These are phyloP conservation scores for Xanthoconium stramineum DNA, from an alignment of 768 basidiomycete genomes.

Conservation along the genomic window DNA sequence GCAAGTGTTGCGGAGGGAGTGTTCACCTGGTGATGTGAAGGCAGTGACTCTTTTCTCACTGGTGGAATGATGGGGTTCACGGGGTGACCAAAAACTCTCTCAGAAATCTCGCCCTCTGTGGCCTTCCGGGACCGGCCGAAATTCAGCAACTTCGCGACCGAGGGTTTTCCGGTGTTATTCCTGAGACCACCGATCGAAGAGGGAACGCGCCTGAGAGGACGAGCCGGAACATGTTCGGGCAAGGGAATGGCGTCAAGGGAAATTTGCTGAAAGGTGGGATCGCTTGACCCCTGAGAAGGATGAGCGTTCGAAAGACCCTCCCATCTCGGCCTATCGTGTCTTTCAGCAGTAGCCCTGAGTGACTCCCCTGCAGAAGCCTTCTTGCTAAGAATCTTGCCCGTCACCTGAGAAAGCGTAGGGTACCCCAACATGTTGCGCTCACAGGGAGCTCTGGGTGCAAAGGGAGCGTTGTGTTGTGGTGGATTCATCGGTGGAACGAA, in stretches of 20 bases:
- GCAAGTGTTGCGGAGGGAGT: not conserved
- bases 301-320: not conserved
- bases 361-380: conserved; percentile 1
- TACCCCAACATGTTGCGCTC: not conserved
- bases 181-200: conserved; percentile 1
- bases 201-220: conserved; percentile 10
- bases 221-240: conserved; percentile 1
- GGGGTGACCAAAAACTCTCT: conserved; percentile 18
- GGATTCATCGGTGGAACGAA: not conserved
- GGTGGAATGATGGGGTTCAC: conserved; percentile 9
- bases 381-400: conserved; percentile 7
- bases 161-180: conserved; percentile 1
- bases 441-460: not conserved
- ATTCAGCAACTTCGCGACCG: conserved; percentile 7
- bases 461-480: not conserved
- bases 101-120: not conserved
- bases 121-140: not conserved
- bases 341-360: not conserved
- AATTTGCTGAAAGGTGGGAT: conserved; percentile 4
- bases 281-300: not conserved
- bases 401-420: conserved; percentile 22
- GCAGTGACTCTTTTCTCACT: conserved; percentile 15
- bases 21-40: not conserved
- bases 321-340: conserved; percentile 1
- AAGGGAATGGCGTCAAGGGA: conserved; percentile 13